These are phyloP conservation scores for Penicillium sp. DNA, from an alignment of 2,329 filamentous ascomycete species.

Conservation along the genomic window DNA sequence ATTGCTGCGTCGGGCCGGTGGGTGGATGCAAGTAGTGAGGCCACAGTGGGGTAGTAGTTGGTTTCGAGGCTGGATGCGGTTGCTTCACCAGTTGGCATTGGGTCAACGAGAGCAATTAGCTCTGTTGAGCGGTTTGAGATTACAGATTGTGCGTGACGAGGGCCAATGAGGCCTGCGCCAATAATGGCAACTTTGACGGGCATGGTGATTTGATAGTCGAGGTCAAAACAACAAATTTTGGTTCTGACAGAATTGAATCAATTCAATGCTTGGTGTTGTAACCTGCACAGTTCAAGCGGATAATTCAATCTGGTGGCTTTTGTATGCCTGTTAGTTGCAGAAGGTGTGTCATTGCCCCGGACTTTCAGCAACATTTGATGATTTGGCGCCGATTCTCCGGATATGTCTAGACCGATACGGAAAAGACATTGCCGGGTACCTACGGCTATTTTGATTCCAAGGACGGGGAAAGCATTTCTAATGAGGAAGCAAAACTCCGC, in stretches of 20 bases:
- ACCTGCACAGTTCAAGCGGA: not conserved
- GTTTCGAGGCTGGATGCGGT: slow-evolving; percentile 42
- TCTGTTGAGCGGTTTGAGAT: slow-evolving; percentile 38
- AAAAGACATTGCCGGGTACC: slow-evolving; percentile 5
- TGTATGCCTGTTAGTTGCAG: not conserved
- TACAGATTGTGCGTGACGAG: slow-evolving; percentile 51
- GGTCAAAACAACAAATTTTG: not conserved
- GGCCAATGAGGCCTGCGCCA: slow-evolving; percentile 52
- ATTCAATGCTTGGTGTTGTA: not conserved
- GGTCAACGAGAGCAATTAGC: slow-evolving; percentile 51
- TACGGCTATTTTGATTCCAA: not conserved
- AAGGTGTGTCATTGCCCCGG: not conserved
- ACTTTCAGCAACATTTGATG: not conserved
- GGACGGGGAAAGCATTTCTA: not conserved
- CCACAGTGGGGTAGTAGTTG: slow-evolving; percentile 43
- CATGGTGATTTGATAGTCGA: slow-evolving; percentile 4
- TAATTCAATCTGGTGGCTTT: not conserved
- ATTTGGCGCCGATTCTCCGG: slow-evolving; percentile 1
- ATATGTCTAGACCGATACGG: not conserved
- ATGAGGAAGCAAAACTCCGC: not conserved
- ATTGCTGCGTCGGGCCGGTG: slow-evolving; percentile 55
- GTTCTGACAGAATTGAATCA: not conserved
- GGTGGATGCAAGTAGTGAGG: slow-evolving; percentile 43
- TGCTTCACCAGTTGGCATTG: slow-evolving; percentile 38
- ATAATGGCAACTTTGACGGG: slow-evolving; percentile 46